These are phyloP conservation scores for Corymbia citriodora DNA, from an alignment of 441 rosid species.

Conservation along the genomic window DNA sequence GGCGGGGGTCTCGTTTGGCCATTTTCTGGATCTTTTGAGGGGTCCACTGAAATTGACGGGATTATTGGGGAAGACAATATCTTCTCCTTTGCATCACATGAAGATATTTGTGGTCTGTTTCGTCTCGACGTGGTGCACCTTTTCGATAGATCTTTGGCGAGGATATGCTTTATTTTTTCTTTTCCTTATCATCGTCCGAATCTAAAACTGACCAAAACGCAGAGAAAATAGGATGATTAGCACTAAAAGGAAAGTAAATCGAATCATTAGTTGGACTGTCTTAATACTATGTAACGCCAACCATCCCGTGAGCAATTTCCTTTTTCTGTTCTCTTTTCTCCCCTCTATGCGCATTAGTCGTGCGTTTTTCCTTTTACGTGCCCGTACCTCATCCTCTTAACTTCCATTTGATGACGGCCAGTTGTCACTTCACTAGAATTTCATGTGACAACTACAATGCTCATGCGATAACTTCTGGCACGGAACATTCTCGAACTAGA, in stretches of 20 bases:
- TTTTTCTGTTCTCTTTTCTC: not conserved
- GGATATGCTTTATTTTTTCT: not conserved
- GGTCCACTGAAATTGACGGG: not conserved
- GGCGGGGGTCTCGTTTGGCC: not conserved
- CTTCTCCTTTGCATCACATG: not conserved
- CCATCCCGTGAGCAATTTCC: not conserved
- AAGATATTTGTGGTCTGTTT: not conserved
- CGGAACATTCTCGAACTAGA: not conserved
- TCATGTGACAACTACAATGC: not conserved
- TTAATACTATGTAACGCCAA: not conserved
- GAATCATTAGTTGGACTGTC: not conserved
- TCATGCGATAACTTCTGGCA: no score
- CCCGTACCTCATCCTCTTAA: not conserved
- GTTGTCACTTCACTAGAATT: not conserved
- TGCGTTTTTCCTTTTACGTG: not conserved
- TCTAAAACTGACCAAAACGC: not conserved
- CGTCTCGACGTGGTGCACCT: not conserved
- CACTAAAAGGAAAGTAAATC: not conserved
- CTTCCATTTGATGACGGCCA: not conserved
- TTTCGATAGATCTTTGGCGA: not conserved
- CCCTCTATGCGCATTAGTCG: not conserved
- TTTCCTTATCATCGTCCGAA: not conserved
- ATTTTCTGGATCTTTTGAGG: not conserved
- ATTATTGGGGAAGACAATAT: not conserved
- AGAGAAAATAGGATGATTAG: not conserved